Evolutionary conservation across 2,329 filamentous ascomycete species (phyloP), one percentile per base, ranked within the genome.

Genomic region (Cladosporium sp.): DNA sequence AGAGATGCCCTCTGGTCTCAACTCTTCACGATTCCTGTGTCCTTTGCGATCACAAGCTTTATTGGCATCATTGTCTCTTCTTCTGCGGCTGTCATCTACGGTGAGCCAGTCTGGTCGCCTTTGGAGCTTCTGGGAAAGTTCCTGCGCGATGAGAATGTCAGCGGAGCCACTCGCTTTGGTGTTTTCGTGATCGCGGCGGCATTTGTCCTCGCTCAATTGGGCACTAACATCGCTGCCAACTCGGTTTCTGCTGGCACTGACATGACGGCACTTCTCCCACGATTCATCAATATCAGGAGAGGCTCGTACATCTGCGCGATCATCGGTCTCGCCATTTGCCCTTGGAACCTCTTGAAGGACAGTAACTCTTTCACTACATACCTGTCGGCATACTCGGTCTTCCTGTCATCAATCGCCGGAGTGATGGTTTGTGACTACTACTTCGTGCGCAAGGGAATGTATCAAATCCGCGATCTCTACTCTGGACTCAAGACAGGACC

Each of bases 341-440:
- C 80, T 0, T 82, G 80, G 80, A 74, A 80, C 49, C 74, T 83
- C 2, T 74, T 82, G 56, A 82, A 82, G 1, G 79, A 82, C 16
- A 86, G 87, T 53, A 96, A 94, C 81, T 88, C 89, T 78, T 97
- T 97, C 81, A 95, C 91, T 0, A 96, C 91, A 3, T 97, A 97
- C 75, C 87, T 97, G 0, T 95, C 91, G 0, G 90, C 93, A 1
- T 97, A 97, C 81, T 93, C 91, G 3, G 92, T 97, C 65, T 97
- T 97, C 80, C 85, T 97, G n/a, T 93, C 91, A 66, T 92, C 91
- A 52, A 96, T 97, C 68, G 93, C 92, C 0, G 93, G 93, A n/a
- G 92, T 96, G 69, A 95, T 97, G 80, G 83, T 93, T 67, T 77
- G 84, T 71, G 93, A 97, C 78, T 97, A 97, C 81, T 97, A 96